Conservation (phyloP, 2,329 filamentous ascomycete genomes). For the Pseudogymnoascus sp. region DNA sequence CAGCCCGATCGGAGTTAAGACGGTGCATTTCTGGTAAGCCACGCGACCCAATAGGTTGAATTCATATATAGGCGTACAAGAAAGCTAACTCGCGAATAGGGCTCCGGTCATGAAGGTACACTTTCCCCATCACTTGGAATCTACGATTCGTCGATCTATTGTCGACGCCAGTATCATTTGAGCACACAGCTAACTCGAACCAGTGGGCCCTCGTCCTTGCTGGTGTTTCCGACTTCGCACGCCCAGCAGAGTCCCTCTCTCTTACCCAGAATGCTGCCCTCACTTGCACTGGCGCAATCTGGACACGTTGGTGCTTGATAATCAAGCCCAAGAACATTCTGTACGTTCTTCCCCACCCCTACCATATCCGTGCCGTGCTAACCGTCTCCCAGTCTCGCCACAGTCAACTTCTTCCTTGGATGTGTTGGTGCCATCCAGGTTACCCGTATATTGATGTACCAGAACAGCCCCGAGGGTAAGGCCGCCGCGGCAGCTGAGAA, state of each 20-base stretch:
- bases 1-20: constrained; percentile 76
- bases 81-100: constrained; percentile 40
- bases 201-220: constrained; percentile 90
- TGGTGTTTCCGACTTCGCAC: constrained; percentile 82
- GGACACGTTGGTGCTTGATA: constrained; percentile 97
- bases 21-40: constrained; percentile 91
- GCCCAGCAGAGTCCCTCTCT: constrained; percentile 87
- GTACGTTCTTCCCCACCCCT: constrained; percentile 39
- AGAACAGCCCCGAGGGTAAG: constrained; percentile 50
- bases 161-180: neutral
- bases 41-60: neutral
- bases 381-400: constrained; percentile 56
- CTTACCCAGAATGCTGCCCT: constrained; percentile 87
- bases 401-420: constrained; percentile 97
- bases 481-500: constrained; percentile 29
- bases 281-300: constrained; percentile 86
- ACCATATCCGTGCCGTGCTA: constrained; percentile 8
- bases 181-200: constrained; percentile 15
- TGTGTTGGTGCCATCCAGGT: constrained; percentile 79
- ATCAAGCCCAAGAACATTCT: constrained; percentile 91
- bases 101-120: constrained; percentile 83
- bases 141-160: neutral
- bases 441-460: constrained; percentile 63
- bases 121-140: neutral
- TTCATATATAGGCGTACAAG: neutral